Evolutionary conservation across 345 rosid genomes (phyloP).

Genomic region (Dipteronia sinensis): DNA sequence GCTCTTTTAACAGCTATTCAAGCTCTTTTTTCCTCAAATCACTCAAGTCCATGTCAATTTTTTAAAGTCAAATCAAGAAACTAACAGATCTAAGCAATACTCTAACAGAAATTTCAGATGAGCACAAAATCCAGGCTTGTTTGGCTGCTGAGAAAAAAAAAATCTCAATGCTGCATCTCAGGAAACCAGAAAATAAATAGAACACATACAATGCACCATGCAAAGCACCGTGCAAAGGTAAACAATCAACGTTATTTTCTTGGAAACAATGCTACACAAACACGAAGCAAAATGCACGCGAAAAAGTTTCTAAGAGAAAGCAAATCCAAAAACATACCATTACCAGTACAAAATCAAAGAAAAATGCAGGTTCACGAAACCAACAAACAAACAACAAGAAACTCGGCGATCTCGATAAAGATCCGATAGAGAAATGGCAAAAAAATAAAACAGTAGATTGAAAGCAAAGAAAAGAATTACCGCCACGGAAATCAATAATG

Average conservation of each 20-base stretch:
- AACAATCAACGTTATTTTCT: not conserved
- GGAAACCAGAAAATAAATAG: not conserved
- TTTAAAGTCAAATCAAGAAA: slow-evolving; percentile 12
- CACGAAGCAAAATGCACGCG: not conserved
- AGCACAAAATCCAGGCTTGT: not conserved
- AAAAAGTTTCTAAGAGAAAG: not conserved
- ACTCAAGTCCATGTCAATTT: not conserved
- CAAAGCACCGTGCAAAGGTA: not conserved
- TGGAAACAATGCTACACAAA: not conserved
- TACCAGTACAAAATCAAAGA: slow-evolving; percentile 28
- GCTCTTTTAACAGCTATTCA: not conserved
- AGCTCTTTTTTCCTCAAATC: not conserved
- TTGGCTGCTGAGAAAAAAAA: not conserved
- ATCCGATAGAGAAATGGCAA: slow-evolving; percentile 26
- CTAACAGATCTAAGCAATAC: slow-evolving; percentile 30
- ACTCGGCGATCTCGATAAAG: slow-evolving; percentile 32
- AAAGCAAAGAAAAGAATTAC: slow-evolving; percentile 61
- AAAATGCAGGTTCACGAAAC: slow-evolving; percentile 33
- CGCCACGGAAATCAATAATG: slow-evolving; percentile 30
- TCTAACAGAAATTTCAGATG: not conserved
- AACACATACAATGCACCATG: not conserved
- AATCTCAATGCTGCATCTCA: not conserved
- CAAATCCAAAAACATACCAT: slow-evolving; percentile 10
- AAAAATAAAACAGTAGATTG: slow-evolving; percentile 40
- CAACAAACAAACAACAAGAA: slow-evolving; percentile 7